Conservation (phyloP, 2,329 filamentous ascomycete species). For the Aureobasidium sp. region DNA sequence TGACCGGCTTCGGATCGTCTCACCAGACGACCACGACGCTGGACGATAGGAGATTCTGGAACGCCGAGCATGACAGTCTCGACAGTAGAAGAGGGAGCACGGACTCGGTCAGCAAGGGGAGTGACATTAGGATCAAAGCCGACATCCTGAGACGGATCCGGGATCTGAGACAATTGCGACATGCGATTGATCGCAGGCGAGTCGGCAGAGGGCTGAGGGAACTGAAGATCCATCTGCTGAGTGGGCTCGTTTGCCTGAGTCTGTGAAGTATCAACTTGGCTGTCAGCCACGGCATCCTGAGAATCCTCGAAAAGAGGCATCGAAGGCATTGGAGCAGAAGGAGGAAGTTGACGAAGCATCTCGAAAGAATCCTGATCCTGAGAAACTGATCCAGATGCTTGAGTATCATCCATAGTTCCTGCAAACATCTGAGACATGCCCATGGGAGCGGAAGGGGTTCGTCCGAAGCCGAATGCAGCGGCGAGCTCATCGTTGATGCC, state of each 20-base stretch:
- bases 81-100: slow-evolving; percentile 59
- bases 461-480: slow-evolving; percentile 35
- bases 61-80: slow-evolving; percentile 58
- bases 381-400: slow-evolving; percentile 21
- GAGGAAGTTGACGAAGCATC: slow-evolving; percentile 28
- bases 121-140: slow-evolving; percentile 66
- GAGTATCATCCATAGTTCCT: slow-evolving; percentile 65
- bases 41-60: slow-evolving; percentile 60
- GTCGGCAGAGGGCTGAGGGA: slow-evolving; percentile 25
- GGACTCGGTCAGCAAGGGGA: slow-evolving; percentile 32
- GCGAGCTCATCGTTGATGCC: slow-evolving; percentile 25
- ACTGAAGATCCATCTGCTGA: slow-evolving; percentile 32
- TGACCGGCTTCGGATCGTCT: slow-evolving; percentile 35
- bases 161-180: slow-evolving; percentile 59
- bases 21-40: slow-evolving; percentile 44
- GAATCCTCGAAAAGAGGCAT: slow-evolving; percentile 28
- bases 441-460: slow-evolving; percentile 39
- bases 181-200: slow-evolving; percentile 30
- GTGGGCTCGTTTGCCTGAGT: slow-evolving; percentile 21
- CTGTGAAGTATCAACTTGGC: slow-evolving; percentile 12
- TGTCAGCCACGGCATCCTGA: slow-evolving; percentile 29
- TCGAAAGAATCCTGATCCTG: slow-evolving; percentile 41
- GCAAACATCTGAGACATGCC: slow-evolving; percentile 87
- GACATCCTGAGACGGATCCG: slow-evolving; percentile 73
- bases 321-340: slow-evolving; percentile 25